Evolutionary conservation across 1,284 basidiomycete genomes (phyloP), one percentile per base, ranked within the genome.

Genomic region (Rhodotorula sp.): DNA sequence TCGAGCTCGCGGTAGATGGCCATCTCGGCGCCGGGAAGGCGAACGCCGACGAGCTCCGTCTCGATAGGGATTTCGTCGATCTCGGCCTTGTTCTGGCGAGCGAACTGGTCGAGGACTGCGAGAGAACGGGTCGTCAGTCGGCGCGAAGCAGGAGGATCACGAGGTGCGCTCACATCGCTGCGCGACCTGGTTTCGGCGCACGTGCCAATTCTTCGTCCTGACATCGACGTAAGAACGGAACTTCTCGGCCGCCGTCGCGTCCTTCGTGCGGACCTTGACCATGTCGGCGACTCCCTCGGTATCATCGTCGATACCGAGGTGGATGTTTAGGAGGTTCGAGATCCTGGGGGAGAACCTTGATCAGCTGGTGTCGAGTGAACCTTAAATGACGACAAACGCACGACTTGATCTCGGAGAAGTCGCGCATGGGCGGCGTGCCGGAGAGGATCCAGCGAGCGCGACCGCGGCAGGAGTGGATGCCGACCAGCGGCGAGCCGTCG

Each of bases 171-270:
- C 6, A 72, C 71, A 97, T 26, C 80, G 80, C 77, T 97, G 94
- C 0, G 91, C 94, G 24, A 94, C 82, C 68, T 87, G 83, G 77
- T 94, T 88, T 13, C 94, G 87, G 74, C 92, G 88, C 2, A 87
- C 87, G 78, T 96, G 94, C 94, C 94, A 97, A 72, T 93, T 90
- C 28, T 90, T 80, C 55, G 89, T 94, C 77, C 92, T 93, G 26
- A 94, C 89, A 78, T 97, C 94, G 37, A 93, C 87, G 88, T 94
- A 97, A 1, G 94, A 94, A 80, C 96, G 92, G 85, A 97, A 97
- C 75, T 88, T 87, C 79, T 97, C 94, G 59, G 90, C 92, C 67
- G 87, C 90, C 8, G 94, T 95, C 77, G 91, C 89, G 69, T 94
- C 92, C 69, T 88, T 85, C 57, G 86, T 86, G 11, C 92, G 86